A percentile compares a stretch with the other conserved stretches of the same genome.
phyloP scores from a whole-genome alignment of 23 red algal genomes.

The Gracilaria domingensis region DNA sequence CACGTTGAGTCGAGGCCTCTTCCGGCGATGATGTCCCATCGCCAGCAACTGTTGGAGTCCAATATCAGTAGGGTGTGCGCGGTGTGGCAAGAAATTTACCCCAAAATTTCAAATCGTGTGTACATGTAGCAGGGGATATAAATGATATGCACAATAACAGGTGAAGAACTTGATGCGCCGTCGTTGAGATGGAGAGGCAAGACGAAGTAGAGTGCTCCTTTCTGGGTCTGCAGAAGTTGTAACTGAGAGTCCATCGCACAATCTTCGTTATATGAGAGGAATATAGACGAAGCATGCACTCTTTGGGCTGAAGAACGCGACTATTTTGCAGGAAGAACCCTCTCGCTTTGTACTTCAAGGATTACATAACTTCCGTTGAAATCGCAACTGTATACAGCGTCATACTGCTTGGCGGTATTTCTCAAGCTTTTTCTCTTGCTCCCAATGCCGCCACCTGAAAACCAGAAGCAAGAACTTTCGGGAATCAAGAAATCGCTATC shows the following conservation, averaged over 20 bases:
- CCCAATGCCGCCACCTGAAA: slow-evolving; percentile 1
- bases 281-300: not conserved
- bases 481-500: not conserved
- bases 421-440: not conserved
- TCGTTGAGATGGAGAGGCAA: too few species aligned
- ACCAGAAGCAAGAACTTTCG: not conserved
- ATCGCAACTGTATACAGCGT: not conserved
- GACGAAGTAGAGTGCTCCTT: not conserved
- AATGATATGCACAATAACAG: not conserved
- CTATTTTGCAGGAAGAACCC: not conserved
- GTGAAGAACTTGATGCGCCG: not conserved
- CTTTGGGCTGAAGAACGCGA: not conserved
- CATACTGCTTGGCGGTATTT: not conserved
- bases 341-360: too few species aligned
- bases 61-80: too few species aligned
- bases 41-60: too few species aligned
- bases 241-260: not conserved
- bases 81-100: too few species aligned
- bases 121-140: slow-evolving; percentile 10
- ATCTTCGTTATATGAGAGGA: not conserved
- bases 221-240: not conserved
- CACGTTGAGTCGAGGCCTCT: too few species aligned
- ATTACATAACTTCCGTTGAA: too few species aligned
- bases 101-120: slow-evolving; percentile 2
- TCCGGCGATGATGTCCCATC: too few species aligned